Evolutionary conservation across 805 yeast genomes (phyloP).

Genomic region (Candida anglica): DNA sequence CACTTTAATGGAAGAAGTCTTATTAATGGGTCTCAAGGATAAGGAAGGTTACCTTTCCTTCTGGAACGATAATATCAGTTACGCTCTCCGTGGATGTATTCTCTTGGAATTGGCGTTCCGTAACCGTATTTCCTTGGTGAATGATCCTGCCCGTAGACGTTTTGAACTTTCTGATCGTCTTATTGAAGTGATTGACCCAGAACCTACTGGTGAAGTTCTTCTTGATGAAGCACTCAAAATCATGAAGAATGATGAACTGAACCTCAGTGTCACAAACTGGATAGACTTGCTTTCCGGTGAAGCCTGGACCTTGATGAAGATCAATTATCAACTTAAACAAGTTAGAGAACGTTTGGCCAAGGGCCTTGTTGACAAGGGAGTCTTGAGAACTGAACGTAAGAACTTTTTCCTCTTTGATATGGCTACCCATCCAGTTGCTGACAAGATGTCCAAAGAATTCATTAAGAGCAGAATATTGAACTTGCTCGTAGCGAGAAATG

Average conservation of each 20-base stretch:
- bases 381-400: slow-evolving; percentile 91
- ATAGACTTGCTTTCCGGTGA: slow-evolving; percentile 91
- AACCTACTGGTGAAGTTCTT: slow-evolving; percentile 90
- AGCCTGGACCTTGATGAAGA: slow-evolving; percentile 95
- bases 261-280: slow-evolving; percentile 82
- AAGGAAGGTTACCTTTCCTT: slow-evolving; percentile 94
- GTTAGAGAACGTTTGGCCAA: slow-evolving; percentile 95
- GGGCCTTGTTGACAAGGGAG: slow-evolving; percentile 96
- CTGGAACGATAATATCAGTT: slow-evolving; percentile 97
- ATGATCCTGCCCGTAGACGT: slow-evolving; percentile 88
- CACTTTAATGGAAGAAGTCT: slow-evolving; percentile 95
- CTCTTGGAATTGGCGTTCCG: slow-evolving; percentile 88
- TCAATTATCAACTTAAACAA: slow-evolving; percentile 92
- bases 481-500: slow-evolving; percentile 68
- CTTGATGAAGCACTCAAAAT: slow-evolving; percentile 89
- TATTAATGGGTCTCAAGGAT: slow-evolving; percentile 89
- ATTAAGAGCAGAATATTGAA: slow-evolving; percentile 69
- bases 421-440: slow-evolving; percentile 98
- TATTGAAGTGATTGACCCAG: slow-evolving; percentile 80
- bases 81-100: slow-evolving; percentile 93
- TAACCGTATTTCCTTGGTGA: slow-evolving; percentile 81
- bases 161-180: slow-evolving; percentile 84
- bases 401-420: slow-evolving; percentile 92
- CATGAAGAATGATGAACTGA: slow-evolving; percentile 80
- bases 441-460: slow-evolving; percentile 77